Base-by-base conservation (phyloP, 2,329 filamentous ascomycete genomes). In the Phialemonium atrogriseum region DNA sequence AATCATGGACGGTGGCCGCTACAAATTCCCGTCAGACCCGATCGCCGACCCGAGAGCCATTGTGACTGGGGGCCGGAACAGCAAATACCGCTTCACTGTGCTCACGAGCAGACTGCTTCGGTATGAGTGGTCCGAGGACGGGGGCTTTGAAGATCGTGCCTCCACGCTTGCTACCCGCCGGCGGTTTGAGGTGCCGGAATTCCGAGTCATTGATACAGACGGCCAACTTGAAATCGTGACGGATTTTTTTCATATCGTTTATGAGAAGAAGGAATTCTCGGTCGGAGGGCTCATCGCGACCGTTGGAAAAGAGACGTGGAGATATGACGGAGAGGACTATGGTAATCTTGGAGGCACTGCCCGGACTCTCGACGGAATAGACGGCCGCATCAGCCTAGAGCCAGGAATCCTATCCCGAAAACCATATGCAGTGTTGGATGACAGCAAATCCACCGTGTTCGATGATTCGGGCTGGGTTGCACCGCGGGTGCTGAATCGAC, bases 101-200 rank as follows among this genome's bases (percentile, higher is more conserved):
- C 58, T 80, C 28, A 66, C 62, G 8, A 65, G 75, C 30, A 58
- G 66, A 3, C 56, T 79, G 3, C 40, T 80, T 17, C 69, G 76
- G 19, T 77, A 71, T 39, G 75, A 80, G 52, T 80, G 72, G 71
- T 65, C 74, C 1, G 56, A 62, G 9, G 73, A 80, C 39, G 64
- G 67, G 29, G 45, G 56, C 20, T 80, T 80, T 42, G 76, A 80
- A 46, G 73, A 80, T 46, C 65, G 74, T 5, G 68, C 71, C 0
- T 78, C 73, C 1, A 70, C 68, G 8, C 74, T 80, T 45, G 76
- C 74, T n/a, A 58, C 73, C 34, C 68, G 72, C 39, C 61, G 75
- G 16, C 50, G 58, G 9, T 56, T 70, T 16, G 52, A 62, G 2
- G 35, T 38, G 2, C 60, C 67, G 1, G 46, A 64, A 24, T 74